These are phyloP conservation scores for Haplographium delicatum DNA, from an alignment of 495 filamentous ascomycete species.

Conservation along the genomic window DNA sequence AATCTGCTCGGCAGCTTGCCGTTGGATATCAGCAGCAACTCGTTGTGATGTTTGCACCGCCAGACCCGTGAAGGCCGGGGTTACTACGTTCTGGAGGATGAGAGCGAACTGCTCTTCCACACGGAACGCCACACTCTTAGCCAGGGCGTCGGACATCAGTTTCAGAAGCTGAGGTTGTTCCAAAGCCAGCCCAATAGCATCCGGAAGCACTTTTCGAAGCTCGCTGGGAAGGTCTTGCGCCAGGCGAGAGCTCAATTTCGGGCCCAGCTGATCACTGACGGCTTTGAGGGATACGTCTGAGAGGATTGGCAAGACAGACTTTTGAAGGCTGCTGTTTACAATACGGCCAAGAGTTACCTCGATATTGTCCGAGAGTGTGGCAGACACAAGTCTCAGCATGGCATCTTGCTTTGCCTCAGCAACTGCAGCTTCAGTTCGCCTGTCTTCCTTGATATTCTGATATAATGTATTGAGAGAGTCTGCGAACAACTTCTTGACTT, in stretches of 20 bases:
- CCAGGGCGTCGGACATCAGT: constrained; percentile 58
- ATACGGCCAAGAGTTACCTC: constrained; percentile 65
- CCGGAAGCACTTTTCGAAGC: constrained; percentile 39
- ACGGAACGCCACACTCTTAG: constrained; percentile 55
- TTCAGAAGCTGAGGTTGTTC: constrained; percentile 65
- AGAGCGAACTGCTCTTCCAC: constrained; percentile 64
- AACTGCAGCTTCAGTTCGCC: constrained; percentile 31
- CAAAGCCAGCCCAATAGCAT: constrained; percentile 53
- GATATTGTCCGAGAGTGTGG: constrained; percentile 83
- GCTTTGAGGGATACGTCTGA: constrained; percentile 20
- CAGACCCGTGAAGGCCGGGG: constrained; percentile 58
- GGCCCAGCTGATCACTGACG: constrained; percentile 43
- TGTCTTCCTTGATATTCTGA: constrained; percentile 33
- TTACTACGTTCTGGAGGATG: constrained; percentile 53
- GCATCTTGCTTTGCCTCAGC: constrained; percentile 63
- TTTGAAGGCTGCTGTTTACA: constrained; percentile 49
- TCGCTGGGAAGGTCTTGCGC: constrained; percentile 43
- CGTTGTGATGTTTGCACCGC: constrained; percentile 54
- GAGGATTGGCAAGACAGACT: constrained; percentile 39
- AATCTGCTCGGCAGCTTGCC: constrained; percentile 55
- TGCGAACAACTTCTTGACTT: constrained; percentile 38
- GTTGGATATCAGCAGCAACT: constrained; percentile 59
- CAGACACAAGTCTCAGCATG: constrained; percentile 80
- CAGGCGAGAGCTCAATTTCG: constrained; percentile 24
- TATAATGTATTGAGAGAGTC: constrained; percentile 38